phyloP scores from a whole-genome alignment of 2,329 filamentous ascomycete genomes.

The Laburnicola sp. region DNA sequence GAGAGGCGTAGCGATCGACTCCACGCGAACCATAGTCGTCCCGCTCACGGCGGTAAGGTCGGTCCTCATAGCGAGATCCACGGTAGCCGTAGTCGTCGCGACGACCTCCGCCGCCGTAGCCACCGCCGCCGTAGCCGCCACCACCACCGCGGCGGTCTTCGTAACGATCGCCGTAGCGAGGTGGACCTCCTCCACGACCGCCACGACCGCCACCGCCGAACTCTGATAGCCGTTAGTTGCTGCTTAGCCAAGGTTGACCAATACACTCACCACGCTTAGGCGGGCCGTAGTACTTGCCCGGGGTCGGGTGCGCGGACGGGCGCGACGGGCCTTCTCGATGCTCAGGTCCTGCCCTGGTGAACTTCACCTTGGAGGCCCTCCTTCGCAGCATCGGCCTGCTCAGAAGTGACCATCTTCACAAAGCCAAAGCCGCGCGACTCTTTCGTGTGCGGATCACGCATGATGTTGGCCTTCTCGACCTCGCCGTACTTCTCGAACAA shows the following conservation, averaged over 20 bases:
- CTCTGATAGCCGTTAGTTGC: constrained; percentile 39
- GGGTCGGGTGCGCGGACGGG: constrained; percentile 90
- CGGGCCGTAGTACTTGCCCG: constrained; percentile 98
- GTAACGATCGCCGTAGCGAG: constrained; percentile 54
- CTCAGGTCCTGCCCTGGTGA: constrained; percentile 94
- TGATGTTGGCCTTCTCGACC: constrained; percentile 99
- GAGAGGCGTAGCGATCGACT: constrained; percentile 52
- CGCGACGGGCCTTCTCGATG: constrained; percentile 98
- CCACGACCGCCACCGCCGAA: constrained; percentile 55
- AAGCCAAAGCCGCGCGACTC: constrained; percentile 99
- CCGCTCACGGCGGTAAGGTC: constrained; percentile 50
- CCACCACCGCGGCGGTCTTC: constrained; percentile 55
- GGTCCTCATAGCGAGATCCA: constrained; percentile 44
- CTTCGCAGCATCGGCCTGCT: constrained; percentile 95
- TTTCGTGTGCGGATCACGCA: constrained; percentile 97
- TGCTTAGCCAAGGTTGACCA: constrained; percentile 10
- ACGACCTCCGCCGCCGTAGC: constrained; percentile 31
- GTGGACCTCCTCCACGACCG: constrained; percentile 53
- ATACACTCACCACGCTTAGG: constrained; percentile 83
- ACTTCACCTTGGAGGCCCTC: constrained; percentile 93
- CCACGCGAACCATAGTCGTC: constrained; percentile 45
- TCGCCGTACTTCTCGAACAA: constrained; percentile 99
- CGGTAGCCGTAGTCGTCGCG: constrained; percentile 50
- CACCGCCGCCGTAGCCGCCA: constrained; percentile 43
- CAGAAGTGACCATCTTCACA: constrained; percentile 96